These are phyloP conservation scores for Yamadazyma kitorensis DNA, from an alignment of 805 yeast genomes.

Conservation along the genomic window DNA sequence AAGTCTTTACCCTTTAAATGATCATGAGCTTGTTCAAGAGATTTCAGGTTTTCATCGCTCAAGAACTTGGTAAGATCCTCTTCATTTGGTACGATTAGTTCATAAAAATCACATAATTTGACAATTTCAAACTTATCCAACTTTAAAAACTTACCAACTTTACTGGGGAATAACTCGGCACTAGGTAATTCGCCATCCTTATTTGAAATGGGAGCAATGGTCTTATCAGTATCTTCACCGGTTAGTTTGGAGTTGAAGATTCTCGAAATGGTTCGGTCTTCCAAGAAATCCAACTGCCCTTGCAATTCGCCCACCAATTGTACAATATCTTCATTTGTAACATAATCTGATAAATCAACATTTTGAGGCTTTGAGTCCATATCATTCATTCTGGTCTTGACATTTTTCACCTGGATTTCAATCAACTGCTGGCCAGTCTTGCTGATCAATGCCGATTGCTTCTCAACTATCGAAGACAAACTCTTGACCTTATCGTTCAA, in stretches of 20 bases:
- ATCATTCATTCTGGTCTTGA: conserved; percentile 35
- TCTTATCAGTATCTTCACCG: conserved; percentile 29
- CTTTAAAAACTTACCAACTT: conserved; percentile 49
- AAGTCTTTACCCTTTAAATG: conserved; percentile 4
- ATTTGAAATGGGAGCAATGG: conserved; percentile 69
- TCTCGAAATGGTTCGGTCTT: conserved; percentile 73
- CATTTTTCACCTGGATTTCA: conserved; percentile 60
- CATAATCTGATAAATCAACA: conserved; percentile 54
- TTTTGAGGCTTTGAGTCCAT: conserved; percentile 16
- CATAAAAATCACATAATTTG: conserved; percentile 68
- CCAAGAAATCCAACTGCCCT: conserved; percentile 76
- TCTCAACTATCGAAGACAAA: conserved; percentile 53
- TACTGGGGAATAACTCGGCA: conserved; percentile 52
- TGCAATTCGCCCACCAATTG: conserved; percentile 88
- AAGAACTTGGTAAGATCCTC: conserved; percentile 29
- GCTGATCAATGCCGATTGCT: conserved; percentile 63
- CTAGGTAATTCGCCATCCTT: conserved; percentile 74
- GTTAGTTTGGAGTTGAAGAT: conserved; percentile 57
- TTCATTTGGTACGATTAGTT: conserved; percentile 64
- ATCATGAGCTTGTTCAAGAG: conserved; percentile 11
- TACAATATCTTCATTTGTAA: conserved; percentile 79
- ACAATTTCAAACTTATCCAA: conserved; percentile 47
- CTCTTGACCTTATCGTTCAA: conserved; percentile 48
- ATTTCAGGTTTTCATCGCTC: conserved; percentile 12
- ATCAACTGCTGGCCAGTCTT: conserved; percentile 80